Evolutionary conservation across 179 eudicot genomes (phyloP).

Genomic region (Beta macrorhiza): DNA sequence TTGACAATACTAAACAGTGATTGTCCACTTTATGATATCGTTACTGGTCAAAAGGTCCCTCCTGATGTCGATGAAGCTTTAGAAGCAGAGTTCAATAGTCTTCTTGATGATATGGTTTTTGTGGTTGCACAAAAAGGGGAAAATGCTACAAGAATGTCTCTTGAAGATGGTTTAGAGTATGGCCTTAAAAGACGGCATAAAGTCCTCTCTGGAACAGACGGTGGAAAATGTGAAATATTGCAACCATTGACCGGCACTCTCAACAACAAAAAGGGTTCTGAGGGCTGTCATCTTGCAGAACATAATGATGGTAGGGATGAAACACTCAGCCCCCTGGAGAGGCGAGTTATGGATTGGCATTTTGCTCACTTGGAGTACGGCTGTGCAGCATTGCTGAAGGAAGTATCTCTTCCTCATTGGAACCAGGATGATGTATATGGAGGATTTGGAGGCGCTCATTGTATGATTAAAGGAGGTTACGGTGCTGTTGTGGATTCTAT

Average conservation of each 20-base stretch:
- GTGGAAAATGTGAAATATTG: conserved; percentile 26
- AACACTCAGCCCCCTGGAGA: conserved; percentile 81
- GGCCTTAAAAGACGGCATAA: conserved; percentile 65
- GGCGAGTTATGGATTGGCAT: conserved; percentile 99
- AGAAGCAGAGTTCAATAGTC: conserved; percentile 90
- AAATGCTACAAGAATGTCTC: conserved; percentile 76
- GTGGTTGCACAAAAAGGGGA: conserved; percentile 92
- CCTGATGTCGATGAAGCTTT: conserved; percentile 74
- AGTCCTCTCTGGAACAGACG: conserved; percentile 32
- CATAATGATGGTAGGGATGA: conserved; percentile 34
- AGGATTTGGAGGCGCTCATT: conserved; percentile 99
- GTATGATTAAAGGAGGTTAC: conserved; percentile 99
- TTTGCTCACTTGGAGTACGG: conserved; percentile 97
- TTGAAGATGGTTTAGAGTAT: conserved; percentile 92
- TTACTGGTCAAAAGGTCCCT: conserved; percentile 84
- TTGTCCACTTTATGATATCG: conserved; percentile 92
- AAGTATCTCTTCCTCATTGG: conserved; percentile 97
- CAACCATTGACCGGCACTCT: conserved; percentile 24
- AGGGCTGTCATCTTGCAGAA: conserved; percentile 25
- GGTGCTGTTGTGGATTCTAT: conserved; percentile 86
- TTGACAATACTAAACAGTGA: conserved; percentile 92
- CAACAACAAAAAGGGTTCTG: conserved; percentile 26
- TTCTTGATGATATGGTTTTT: conserved; percentile 82
- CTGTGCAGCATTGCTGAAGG: conserved; percentile 86
- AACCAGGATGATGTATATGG: conserved; percentile 98